Evolutionary conservation across 345 rosid species (phyloP).

Genomic region (Anastatica hierochuntica): DNA sequence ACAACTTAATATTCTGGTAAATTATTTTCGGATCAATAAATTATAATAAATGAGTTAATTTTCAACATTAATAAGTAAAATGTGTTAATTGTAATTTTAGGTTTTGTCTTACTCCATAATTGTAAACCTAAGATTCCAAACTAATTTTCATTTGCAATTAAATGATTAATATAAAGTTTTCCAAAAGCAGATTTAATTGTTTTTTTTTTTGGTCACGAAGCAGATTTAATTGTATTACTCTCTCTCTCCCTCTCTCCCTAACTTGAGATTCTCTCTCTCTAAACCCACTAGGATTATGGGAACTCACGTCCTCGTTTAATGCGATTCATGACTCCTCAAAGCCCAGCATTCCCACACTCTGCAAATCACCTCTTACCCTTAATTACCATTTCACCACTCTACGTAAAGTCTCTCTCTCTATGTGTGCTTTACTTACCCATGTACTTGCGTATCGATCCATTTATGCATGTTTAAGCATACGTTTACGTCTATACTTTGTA

Average conservation of each 20-base stretch:
- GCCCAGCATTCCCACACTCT: constrained; percentile 99
- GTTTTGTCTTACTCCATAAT: no score
- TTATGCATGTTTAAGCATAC: constrained; percentile 2
- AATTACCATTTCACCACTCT: constrained; percentile 38
- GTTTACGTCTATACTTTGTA: background rate
- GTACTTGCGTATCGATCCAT: constrained; percentile 9
- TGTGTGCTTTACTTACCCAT: background rate
- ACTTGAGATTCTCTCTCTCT: constrained; percentile 24
- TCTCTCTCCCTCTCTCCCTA: background rate
- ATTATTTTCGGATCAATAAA: no score
- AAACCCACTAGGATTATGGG: constrained; percentile 63
- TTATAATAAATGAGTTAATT: no score
- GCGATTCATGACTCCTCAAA: constrained; percentile 80
- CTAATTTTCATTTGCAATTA: background rate
- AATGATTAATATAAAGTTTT: background rate
- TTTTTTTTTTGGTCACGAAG: no score
- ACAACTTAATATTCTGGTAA: no score
- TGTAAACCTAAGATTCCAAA: constrained; percentile 29
- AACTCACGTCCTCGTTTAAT: constrained; percentile 88
- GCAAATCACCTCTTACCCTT: constrained; percentile 47
- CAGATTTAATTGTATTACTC: background rate
- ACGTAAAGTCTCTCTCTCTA: constrained; percentile 30
- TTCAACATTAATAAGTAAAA: no score
- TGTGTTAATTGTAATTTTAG: no score
- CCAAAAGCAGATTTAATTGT: background rate